These are phyloP conservation scores for Phytopythium boreale DNA, from an alignment of 352 stramenopile species.

Conservation along the genomic window DNA sequence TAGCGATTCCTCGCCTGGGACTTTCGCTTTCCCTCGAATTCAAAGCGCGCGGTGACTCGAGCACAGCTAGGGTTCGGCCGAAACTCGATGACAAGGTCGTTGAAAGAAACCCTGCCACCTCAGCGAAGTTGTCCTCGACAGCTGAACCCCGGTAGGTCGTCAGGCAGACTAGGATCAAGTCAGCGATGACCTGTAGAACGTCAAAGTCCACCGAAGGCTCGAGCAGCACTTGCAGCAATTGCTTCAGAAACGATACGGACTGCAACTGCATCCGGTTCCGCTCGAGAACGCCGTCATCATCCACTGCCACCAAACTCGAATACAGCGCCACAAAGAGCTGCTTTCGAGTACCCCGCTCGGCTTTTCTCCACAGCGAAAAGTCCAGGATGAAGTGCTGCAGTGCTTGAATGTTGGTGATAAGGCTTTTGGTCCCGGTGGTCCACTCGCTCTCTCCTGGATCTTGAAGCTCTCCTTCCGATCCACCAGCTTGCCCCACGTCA, in stretches of 20 bases:
- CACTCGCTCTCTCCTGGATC: not conserved
- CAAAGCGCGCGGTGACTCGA: not conserved
- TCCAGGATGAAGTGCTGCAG: conserved; percentile 75
- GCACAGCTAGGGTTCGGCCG: conserved; percentile 9
- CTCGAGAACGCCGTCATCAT: conserved; percentile 43
- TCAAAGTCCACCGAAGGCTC: conserved; percentile 44
- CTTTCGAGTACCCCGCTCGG: conserved; percentile 28
- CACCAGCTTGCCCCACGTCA: conserved; percentile 21
- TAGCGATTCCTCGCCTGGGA: not conserved
- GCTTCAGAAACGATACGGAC: conserved; percentile 56
- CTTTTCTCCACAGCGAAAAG: conserved; percentile 65
- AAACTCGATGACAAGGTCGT: conserved; percentile 58
- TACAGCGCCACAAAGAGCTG: conserved; percentile 68
- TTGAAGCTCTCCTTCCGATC: conserved; percentile 1
- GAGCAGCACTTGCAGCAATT: conserved; percentile 70
- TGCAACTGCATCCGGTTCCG: conserved; percentile 61
- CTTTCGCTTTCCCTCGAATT: not conserved
- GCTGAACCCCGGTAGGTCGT: conserved; percentile 30
- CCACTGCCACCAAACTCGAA: conserved; percentile 40
- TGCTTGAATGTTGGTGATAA: conserved; percentile 46
- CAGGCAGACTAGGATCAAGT: conserved; percentile 69
- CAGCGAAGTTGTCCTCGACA: conserved; percentile 61
- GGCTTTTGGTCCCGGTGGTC: not conserved
- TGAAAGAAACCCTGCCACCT: conserved; percentile 60
- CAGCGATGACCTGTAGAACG: conserved; percentile 55